Conservation (phyloP, 2,329 filamentous ascomycete species). For the Pestalotiopsis sp. region DNA sequence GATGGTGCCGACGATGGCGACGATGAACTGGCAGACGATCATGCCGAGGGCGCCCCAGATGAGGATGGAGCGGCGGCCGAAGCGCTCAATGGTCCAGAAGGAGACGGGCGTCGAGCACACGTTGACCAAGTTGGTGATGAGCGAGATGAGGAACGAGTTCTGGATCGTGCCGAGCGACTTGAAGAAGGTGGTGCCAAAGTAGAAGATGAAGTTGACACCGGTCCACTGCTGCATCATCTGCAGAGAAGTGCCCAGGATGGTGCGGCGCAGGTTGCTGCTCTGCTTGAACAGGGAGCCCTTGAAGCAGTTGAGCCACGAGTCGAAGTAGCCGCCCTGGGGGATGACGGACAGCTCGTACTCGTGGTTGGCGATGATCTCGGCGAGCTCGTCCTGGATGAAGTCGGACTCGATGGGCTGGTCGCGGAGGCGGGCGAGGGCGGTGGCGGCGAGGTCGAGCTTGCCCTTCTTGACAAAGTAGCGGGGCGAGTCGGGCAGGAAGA, state of each 20-base stretch:
- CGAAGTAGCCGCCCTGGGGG: slow-evolving; percentile 66
- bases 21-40: slow-evolving; percentile 71
- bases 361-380: slow-evolving; percentile 87
- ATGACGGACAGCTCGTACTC: slow-evolving; percentile 78
- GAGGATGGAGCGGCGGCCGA: slow-evolving; percentile 71
- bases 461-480: slow-evolving; percentile 85
- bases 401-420: slow-evolving; percentile 74
- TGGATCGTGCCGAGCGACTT: slow-evolving; percentile 64
- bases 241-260: slow-evolving; percentile 40
- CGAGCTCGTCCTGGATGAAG: slow-evolving; percentile 77
- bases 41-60: slow-evolving; percentile 72
- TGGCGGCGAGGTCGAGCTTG: slow-evolving; percentile 65
- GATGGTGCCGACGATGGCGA: slow-evolving; percentile 59
- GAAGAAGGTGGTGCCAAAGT: slow-evolving; percentile 74
- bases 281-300: slow-evolving; percentile 63
- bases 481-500: slow-evolving; percentile 82
- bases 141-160: slow-evolving; percentile 72
- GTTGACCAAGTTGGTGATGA: slow-evolving; percentile 79
- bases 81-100: slow-evolving; percentile 72
- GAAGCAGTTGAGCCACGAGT: slow-evolving; percentile 72
- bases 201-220: slow-evolving; percentile 78
- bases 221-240: slow-evolving; percentile 36
- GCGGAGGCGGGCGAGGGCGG: slow-evolving; percentile 68
- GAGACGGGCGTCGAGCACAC: slow-evolving; percentile 72
- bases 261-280: slow-evolving; percentile 71